phyloP scores from a whole-genome alignment of 2,329 filamentous ascomycete species.

The Fonsecaea nubica region DNA sequence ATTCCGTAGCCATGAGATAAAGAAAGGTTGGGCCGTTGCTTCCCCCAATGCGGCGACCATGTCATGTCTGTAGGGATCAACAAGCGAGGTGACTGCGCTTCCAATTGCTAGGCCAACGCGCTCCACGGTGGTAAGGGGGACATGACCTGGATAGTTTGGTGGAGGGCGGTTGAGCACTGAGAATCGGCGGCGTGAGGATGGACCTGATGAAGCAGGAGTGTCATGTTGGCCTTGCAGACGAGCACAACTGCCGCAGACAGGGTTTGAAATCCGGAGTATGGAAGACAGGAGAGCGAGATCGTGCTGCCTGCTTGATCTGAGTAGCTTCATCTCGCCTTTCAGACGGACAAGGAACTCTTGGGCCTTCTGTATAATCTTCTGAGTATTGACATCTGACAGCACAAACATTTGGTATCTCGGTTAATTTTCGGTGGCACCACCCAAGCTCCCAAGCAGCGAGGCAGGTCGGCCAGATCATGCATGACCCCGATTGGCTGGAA shows the following conservation, averaged over 20 bases:
- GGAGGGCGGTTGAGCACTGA: constrained; percentile 83
- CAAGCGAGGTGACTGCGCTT: constrained; percentile 64
- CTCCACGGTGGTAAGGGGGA: constrained; percentile 82
- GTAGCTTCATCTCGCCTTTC: constrained; percentile 19
- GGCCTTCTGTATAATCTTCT: neutral
- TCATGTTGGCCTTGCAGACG: constrained; percentile 44
- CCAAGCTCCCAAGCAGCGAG: neutral
- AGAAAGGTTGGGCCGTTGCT: constrained; percentile 91
- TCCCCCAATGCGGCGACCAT: constrained; percentile 94
- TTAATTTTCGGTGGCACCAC: neutral
- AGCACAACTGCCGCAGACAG: constrained; percentile 74
- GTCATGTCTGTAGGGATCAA: constrained; percentile 82
- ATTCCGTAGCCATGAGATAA: constrained; percentile 87
- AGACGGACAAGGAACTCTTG: neutral
- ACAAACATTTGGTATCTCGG: neutral
- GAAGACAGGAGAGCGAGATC: constrained; percentile 30
- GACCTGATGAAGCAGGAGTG: neutral
- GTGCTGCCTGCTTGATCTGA: constrained; percentile 12
- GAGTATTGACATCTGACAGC: neutral
- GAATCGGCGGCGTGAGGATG: constrained; percentile 61
- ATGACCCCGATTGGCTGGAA: neutral
- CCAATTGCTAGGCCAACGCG: constrained; percentile 71
- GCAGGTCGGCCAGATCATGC: neutral
- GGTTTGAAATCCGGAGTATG: constrained; percentile 26
- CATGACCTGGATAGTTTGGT: constrained; percentile 89